Evolutionary conservation across 202 grass and related monocot species (phyloP).

Genomic region (Schoenoplectus triqueter): DNA sequence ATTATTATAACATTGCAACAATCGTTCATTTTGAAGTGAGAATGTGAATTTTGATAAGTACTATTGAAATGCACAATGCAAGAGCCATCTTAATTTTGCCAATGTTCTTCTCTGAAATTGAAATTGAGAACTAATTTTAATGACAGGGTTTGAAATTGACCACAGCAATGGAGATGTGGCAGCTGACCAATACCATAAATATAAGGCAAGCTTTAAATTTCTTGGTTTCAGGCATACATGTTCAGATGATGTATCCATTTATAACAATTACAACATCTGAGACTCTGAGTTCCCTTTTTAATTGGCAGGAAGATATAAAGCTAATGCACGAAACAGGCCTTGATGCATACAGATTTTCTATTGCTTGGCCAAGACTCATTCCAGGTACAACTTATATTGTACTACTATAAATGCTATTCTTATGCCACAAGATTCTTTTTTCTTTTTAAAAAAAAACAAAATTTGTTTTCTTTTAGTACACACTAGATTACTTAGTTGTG

Average conservation of each 20-base stretch:
- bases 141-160: conserved; percentile 60
- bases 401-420: background rate
- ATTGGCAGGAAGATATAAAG: conserved; percentile 83
- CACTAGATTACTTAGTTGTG: background rate
- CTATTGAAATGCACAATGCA: background rate
- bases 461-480: background rate
- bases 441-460: background rate
- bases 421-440: background rate
- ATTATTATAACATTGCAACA: background rate
- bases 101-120: background rate
- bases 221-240: background rate
- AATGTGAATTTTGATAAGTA: background rate
- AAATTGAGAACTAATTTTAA: conserved; percentile 24
- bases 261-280: conserved; percentile 5
- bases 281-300: background rate
- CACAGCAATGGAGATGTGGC: conserved; percentile 63
- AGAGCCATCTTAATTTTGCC: background rate
- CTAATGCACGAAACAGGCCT: conserved; percentile 76
- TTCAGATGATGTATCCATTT: background rate
- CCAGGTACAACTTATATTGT: conserved; percentile 51
- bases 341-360: conserved; percentile 89
- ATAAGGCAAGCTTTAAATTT: conserved; percentile 56
- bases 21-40: background rate
- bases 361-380: conserved; percentile 84
- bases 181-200: conserved; percentile 88